phyloP scores from a whole-genome alignment of 2,329 filamentous ascomycete genomes.

The Aspergillus unguis region DNA sequence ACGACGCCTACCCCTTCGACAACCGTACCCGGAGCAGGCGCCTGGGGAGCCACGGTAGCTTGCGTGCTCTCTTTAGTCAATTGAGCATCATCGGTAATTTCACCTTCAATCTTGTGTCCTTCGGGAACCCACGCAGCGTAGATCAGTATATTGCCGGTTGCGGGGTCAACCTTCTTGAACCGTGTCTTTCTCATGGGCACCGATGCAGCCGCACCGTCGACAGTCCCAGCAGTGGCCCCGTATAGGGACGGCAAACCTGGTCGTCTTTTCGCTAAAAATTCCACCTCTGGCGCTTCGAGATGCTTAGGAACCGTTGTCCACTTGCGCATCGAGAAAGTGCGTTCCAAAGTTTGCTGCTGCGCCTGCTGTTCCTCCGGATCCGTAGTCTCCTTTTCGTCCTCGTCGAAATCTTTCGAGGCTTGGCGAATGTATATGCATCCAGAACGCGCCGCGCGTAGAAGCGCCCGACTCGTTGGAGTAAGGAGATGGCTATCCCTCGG shows the following conservation, averaged over 20 bases:
- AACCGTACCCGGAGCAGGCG: slow-evolving; percentile 55
- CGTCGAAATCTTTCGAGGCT: slow-evolving; percentile 41
- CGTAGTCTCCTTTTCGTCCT: slow-evolving; percentile 36
- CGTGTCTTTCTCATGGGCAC: slow-evolving; percentile 72
- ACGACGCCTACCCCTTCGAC: slow-evolving; percentile 60
- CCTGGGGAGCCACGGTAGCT: slow-evolving; percentile 33
- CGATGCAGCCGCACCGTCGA: slow-evolving; percentile 29
- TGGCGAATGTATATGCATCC: slow-evolving; percentile 72
- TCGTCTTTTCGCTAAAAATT: slow-evolving; percentile 61
- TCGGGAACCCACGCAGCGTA: slow-evolving; percentile 80
- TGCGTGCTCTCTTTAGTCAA: slow-evolving; percentile 43
- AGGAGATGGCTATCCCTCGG: slow-evolving; percentile 79
- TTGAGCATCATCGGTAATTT: slow-evolving; percentile 63
- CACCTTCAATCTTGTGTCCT: slow-evolving; percentile 75
- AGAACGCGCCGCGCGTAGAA: slow-evolving; percentile 76
- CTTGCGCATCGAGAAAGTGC: slow-evolving; percentile 56
- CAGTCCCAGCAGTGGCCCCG: slow-evolving; percentile 26
- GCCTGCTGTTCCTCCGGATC: slow-evolving; percentile 33
- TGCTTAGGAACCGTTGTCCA: slow-evolving; percentile 57
- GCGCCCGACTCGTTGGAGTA: slow-evolving; percentile 73
- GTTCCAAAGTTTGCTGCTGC: slow-evolving; percentile 32
- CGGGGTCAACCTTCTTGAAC: slow-evolving; percentile 72
- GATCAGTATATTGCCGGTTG: slow-evolving; percentile 73
- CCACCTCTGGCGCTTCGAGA: slow-evolving; percentile 56
- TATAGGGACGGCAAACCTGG: slow-evolving; percentile 57